Base-by-base conservation (phyloP, 345 rosid genomes). In the Boechera retrofracta region DNA sequence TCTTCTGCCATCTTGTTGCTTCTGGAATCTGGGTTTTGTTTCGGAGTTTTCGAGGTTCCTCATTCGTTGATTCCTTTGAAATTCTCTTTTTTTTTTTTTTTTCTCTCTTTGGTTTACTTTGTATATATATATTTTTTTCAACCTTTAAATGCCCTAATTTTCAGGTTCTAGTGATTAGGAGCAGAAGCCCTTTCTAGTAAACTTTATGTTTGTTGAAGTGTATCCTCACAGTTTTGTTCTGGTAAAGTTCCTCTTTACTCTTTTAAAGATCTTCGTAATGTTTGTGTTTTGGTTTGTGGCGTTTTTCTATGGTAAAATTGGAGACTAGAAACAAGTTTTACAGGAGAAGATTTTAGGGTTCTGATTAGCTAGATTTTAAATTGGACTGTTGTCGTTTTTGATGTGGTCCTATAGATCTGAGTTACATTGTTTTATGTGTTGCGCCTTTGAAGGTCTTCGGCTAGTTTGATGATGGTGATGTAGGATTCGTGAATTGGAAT, bases 81-180 rank as follows among this genome's bases (percentile, higher is more conserved):
- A 48, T 56, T 71, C 39, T 36, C 35, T 6, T 18, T 9, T 13
- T 7, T 39, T 10, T 60, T 2, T 16, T 58, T 1, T 64, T 59
- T 35, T 2, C 16, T 16, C 12, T 0, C 29, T 54, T 3, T 10
- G 64, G 6, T 12, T 2, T 64, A 4, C 39, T 36, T 5, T 2
- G 29, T 28, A 28, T 28, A 28, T 28, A 10, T 39, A 1, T 70
- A 0, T 38, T 35, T 28, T 47, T 21, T 64, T 68, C 35, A 21
- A 24, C 28, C 35, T 65, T 47, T 9, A 54, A 71, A 54, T 74
- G 42, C 52, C 64, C 54, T 79, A 65, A 71, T 69, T 35, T 64
- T 48, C 77, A 77, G 79, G 57, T 55, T 72, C 10, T 51, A 15
- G 31, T 66, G 82, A 66, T 52, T 71, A 62, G 72, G 77, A 77